Base-by-base conservation (phyloP, 208 protist genomes). In the Trypanosoma mega region DNA sequence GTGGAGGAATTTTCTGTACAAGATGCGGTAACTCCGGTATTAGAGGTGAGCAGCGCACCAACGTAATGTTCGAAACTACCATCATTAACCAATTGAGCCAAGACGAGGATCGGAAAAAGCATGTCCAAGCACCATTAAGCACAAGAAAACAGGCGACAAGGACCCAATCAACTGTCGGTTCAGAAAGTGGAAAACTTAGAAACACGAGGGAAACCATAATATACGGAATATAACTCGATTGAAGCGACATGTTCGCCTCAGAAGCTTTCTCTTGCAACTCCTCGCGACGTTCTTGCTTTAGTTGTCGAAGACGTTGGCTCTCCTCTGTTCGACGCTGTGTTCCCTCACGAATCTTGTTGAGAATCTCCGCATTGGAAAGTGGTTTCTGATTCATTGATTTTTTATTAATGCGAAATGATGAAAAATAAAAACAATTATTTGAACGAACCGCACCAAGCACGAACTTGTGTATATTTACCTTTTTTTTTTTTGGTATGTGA, bases 201-300 rank as follows among this genome's bases (percentile, higher is more conserved):
- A 92, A 92, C 6, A 95, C 33, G 12, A 95, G 76, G 44, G 72
- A 81, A 41, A 92, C 77, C 24, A 92, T 46, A 43, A 95, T 92
- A 51, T 61, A 86, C 0, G 83, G 70, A 46, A 94, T 71, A 44
- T 82, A 84, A 24, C 54, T 34, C 43, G 33, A 63, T 64, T 12
- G 74, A 37, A 18, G 64, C 61, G 9, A 55, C 49, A 36, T 31
- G 18, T 16, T n/a, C 53, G 55, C 39, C 63, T 68, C 26, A 46
- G 46, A 14, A 14, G 16, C 43, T 30, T 71, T 60, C 39, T 79
- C 72, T 5, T 66, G 43, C 27, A 81, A 30, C 27, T 82, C 80
- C 36, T 82, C 74, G 21, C 54, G 57, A 27, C 74, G 76, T 48
- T 91, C 87, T 39, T 78, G 62, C 34, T 80, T 57, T 8, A 90